Conservation (phyloP, 2,329 filamentous ascomycete genomes). For the Diaporthe humulicola region DNA sequence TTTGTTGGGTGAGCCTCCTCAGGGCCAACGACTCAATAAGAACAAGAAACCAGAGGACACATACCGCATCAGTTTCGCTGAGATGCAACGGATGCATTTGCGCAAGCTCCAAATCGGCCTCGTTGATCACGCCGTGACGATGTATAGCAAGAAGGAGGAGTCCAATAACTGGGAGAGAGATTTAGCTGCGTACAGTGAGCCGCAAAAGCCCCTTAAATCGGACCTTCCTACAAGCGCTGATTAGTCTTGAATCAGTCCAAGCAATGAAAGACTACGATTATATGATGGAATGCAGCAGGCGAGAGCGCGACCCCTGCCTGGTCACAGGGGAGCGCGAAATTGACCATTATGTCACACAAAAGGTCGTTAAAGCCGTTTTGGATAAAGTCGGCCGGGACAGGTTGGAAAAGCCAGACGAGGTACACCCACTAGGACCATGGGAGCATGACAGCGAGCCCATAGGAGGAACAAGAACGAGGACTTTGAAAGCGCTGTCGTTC, state of each 20-base stretch:
- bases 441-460: neutral
- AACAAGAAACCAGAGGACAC: neutral
- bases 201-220: neutral
- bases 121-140: slow-evolving; percentile 1
- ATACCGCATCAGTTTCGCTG: slow-evolving; percentile 25
- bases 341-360: neutral
- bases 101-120: slow-evolving; percentile 12
- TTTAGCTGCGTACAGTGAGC: slow-evolving; percentile 17
- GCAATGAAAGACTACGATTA: slow-evolving; percentile 21
- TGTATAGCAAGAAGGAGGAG: neutral
- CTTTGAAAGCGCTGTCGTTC: neutral
- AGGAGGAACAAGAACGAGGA: neutral
- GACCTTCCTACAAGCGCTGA: neutral
- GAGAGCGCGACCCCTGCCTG: neutral
- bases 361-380: neutral
- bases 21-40: too few relatives aligned
- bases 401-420: neutral
- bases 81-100: slow-evolving; percentile 30
- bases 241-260: neutral
- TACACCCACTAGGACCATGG: neutral
- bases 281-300: neutral
- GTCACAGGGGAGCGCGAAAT: neutral
- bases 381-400: too few relatives aligned
- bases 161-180: neutral
- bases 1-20: too few relatives aligned